These are phyloP conservation scores for Blastobotrys chiropterorum DNA, from an alignment of 805 yeast species.

Conservation along the genomic window DNA sequence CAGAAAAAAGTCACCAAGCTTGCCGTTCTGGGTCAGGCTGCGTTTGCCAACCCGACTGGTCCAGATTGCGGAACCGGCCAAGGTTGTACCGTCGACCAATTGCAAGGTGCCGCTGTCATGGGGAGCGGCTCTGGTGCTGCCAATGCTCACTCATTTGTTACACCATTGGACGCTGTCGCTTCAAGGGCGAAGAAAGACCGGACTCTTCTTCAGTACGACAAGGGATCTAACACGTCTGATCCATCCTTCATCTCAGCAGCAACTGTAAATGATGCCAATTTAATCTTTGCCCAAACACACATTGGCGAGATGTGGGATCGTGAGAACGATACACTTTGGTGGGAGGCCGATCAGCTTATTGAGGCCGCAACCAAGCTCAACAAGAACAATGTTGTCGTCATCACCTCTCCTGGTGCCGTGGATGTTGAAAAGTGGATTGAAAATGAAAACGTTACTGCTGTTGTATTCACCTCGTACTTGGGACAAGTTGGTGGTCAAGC, in stretches of 20 bases:
- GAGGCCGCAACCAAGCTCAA: constrained; percentile 43
- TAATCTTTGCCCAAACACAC: constrained; percentile 48
- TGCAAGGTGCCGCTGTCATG: too few species aligned
- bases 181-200: too few species aligned
- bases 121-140: too few species aligned
- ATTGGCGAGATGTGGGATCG: constrained; percentile 64
- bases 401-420: constrained; percentile 55
- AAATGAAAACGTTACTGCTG: constrained; percentile 52
- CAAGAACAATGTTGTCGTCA: constrained; percentile 50
- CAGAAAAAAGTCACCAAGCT: constrained; percentile 30
- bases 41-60: constrained; percentile 45
- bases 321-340: constrained; percentile 49
- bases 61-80: constrained; percentile 47
- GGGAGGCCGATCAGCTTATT: constrained; percentile 51
- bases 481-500: constrained; percentile 55
- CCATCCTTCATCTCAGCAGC: constrained; percentile 41
- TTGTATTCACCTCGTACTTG: constrained; percentile 48
- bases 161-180: too few species aligned
- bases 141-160: too few species aligned
- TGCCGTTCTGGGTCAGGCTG: constrained; percentile 49
- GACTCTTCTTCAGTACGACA: too few species aligned
- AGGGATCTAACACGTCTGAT: constrained; percentile 43
- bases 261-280: constrained; percentile 41
- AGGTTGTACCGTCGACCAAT: too few species aligned
- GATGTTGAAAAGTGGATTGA: constrained; percentile 52